A percentile compares a stretch with the other conserved stretches of the same genome.
Conservation (phyloP, 495 filamentous ascomycete species). For the Penicillium silybi region DNA sequence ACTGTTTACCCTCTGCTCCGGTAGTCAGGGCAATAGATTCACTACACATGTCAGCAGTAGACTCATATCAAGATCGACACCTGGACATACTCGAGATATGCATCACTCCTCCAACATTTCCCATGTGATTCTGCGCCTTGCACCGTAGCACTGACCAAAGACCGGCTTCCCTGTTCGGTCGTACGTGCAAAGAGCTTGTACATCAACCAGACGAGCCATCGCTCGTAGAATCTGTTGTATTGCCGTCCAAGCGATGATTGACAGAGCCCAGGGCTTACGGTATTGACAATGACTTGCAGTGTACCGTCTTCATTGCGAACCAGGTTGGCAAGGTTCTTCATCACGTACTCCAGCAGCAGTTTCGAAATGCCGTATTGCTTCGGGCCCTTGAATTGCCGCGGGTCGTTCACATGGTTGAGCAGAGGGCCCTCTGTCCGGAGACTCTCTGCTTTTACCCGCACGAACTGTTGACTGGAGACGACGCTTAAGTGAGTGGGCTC, state of each 20-base stretch:
- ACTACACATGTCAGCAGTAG: slow-evolving; percentile 17
- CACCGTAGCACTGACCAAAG: slow-evolving; percentile 47
- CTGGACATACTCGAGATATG: slow-evolving; percentile 40
- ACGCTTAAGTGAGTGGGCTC: slow-evolving; percentile 34
- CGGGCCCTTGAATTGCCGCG: slow-evolving; percentile 23
- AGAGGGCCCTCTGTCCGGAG: slow-evolving; percentile 30
- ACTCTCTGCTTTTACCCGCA: slow-evolving; percentile 32
- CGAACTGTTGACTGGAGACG: slow-evolving; percentile 43
- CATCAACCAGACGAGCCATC: slow-evolving; percentile 32
- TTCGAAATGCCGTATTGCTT: slow-evolving; percentile 47
- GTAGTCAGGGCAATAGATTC: slow-evolving; percentile 37
- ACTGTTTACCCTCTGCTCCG: slow-evolving; percentile 28
- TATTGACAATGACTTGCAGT: slow-evolving; percentile 42
- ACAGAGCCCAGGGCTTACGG: slow-evolving; percentile 44
- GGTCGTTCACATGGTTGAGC: slow-evolving; percentile 32
- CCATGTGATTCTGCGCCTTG: slow-evolving; percentile 49
- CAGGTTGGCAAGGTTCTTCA: slow-evolving; percentile 32
- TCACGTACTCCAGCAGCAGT: slow-evolving; percentile 44
- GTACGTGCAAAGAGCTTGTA: slow-evolving; percentile 43
- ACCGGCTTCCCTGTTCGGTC: slow-evolving; percentile 47
- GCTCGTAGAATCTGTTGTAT: slow-evolving; percentile 36
- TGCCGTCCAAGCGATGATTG: slow-evolving; percentile 37
- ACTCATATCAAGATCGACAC: neutral
- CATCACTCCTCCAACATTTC: slow-evolving; percentile 47
- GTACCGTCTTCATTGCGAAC: slow-evolving; percentile 32